A percentile compares a stretch with the other conserved stretches of the same genome.
These are phyloP conservation scores for Colletotrichum liriopes DNA, from an alignment of 2,329 filamentous ascomycete genomes.

Conservation along the genomic window DNA sequence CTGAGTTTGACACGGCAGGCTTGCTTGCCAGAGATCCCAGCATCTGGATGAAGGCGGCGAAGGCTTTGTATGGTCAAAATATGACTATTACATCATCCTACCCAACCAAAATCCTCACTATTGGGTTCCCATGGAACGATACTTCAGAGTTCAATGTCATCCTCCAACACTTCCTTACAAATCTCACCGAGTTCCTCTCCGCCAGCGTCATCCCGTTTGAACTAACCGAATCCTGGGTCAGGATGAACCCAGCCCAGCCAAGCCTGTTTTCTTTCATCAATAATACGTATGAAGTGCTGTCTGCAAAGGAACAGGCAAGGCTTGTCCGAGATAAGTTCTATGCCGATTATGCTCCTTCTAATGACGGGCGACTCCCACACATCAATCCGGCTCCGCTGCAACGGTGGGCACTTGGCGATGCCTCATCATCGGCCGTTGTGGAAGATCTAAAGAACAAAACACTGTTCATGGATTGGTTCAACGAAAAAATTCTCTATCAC, in stretches of 20 bases:
- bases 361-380: conserved; percentile 17
- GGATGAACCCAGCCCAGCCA: conserved; percentile 43
- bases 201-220: conserved; percentile 44
- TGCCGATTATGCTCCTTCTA: conserved; percentile 51
- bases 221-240: conserved; percentile 47
- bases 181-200: conserved; percentile 48
- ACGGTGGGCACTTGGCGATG: conserved; percentile 10
- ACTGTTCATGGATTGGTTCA: conserved; percentile 63
- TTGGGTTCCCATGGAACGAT: conserved; percentile 46
- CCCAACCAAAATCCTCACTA: conserved; percentile 48
- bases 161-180: conserved; percentile 48
- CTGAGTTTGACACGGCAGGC: no score
- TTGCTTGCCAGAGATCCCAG: no score
- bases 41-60: no score
- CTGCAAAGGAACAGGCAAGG: conserved; percentile 53
- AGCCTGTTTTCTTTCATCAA: conserved; percentile 46
- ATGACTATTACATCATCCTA: conserved; percentile 4
- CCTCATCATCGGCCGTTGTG: conserved; percentile 40
- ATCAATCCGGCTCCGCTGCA: conserved; percentile 15
- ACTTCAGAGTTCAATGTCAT: conserved; percentile 42
- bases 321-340: conserved; percentile 57
- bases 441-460: conserved; percentile 66
- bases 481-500: conserved; percentile 59
- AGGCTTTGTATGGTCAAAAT: no score
- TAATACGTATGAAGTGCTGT: conserved; percentile 53